Evolutionary conservation across 2,329 filamentous ascomycete genomes (phyloP), one percentile per base, ranked within the genome.

Genomic region (Verticillium nonalfalfae): DNA sequence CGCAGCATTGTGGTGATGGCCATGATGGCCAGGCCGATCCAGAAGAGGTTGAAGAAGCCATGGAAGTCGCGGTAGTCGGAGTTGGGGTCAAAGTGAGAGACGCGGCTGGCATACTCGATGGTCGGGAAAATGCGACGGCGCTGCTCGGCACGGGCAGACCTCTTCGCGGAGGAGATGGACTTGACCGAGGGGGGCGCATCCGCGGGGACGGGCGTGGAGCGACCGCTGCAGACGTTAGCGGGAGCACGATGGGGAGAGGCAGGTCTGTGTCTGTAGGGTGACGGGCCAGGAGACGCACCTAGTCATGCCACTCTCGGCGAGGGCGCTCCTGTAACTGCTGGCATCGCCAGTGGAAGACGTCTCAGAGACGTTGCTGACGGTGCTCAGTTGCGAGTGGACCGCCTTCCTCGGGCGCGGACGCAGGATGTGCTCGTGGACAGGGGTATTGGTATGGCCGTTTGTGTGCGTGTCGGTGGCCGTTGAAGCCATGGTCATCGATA

Each of bases 41-140:
- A 99, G 78, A 99, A 99, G 40, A 99, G 85, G 60, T 95, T 91
- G 78, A 97, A 99, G 83, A 99, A 99, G 72, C 95, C 95, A 69
- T 92, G 87, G 74, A 99, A 99, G 75, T 99, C 93, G 70, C 88
- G 88, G 74, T 98, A 93, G 70, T 97, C 93, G 75, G 91, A 96
- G 58, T 86, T 84, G 0, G 93, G 93, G 72, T 99, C 95, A 73
- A 99, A 97, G 77, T 99, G 94, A 18, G 94, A 98, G 26, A 98
- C 89, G 61, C 95, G 90, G 63, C 90, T 89, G 50, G 91, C 85
- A 77, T 94, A 99, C 70, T 97, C 91, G 72, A 96, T 93, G 26
- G 91, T 95, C 26, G 96, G 94, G 73, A 98, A 99, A 67, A 97
- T 81, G 67, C 93, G 89, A 61, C 89, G 89, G 66, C 90, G 88